phyloP scores from a whole-genome alignment of 208 protist species.

The Leishmania gerbilli region DNA sequence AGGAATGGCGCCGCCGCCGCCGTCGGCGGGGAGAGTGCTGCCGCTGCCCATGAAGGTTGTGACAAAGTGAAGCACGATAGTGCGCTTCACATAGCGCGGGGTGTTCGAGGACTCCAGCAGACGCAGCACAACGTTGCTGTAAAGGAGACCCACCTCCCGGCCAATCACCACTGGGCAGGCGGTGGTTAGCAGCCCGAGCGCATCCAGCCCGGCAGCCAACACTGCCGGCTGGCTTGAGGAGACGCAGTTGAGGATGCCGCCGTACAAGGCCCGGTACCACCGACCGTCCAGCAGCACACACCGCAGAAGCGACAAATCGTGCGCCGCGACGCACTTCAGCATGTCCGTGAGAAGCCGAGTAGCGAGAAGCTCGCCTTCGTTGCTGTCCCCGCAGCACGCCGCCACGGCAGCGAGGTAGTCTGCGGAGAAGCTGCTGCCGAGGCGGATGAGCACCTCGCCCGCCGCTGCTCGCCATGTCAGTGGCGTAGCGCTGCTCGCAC shows the following conservation, averaged over 20 bases:
- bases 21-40: slow-evolving; percentile 9
- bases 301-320: slow-evolving; percentile 40
- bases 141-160: slow-evolving; percentile 92
- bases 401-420: slow-evolving; percentile 73
- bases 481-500: slow-evolving; percentile 14
- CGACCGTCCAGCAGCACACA: slow-evolving; percentile 28
- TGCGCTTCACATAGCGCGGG: slow-evolving; percentile 83
- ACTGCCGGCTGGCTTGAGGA: slow-evolving; percentile 81
- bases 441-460: slow-evolving; percentile 35
- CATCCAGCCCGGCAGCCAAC: slow-evolving; percentile 90
- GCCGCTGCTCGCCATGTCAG: slow-evolving; percentile 32
- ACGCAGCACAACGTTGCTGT: slow-evolving; percentile 90
- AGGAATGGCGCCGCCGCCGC: slow-evolving; percentile 19
- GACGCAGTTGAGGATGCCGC: slow-evolving; percentile 91
- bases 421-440: slow-evolving; percentile 59
- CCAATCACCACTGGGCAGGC: slow-evolving; percentile 45
- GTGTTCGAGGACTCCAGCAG: slow-evolving; percentile 92
- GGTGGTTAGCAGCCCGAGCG: slow-evolving; percentile 77
- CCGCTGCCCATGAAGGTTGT: slow-evolving; percentile 55
- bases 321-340: slow-evolving; percentile 37
- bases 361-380: slow-evolving; percentile 68
- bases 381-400: slow-evolving; percentile 67
- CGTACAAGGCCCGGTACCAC: slow-evolving; percentile 79
- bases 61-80: slow-evolving; percentile 83
- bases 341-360: slow-evolving; percentile 68